Evolutionary conservation across 805 yeast genomes (phyloP), one percentile per base, ranked within the genome.

Genomic region (Ogataea minuta): DNA sequence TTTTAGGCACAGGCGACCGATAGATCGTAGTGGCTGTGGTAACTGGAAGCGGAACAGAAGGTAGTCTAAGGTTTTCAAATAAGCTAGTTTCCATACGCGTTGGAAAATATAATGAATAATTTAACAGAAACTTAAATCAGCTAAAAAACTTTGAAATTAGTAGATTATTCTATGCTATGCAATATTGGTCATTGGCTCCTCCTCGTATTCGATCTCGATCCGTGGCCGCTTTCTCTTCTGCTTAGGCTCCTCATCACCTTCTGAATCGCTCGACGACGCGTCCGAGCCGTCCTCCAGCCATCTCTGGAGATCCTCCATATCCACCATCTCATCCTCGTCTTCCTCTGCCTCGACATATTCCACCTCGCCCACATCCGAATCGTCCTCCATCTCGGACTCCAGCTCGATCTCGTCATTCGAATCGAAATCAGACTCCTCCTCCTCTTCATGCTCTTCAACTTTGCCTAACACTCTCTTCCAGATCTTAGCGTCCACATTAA

Each of bases 381-480:
- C 51, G 12, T 45, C 54, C 48, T 83, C 91, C 54, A 81, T 84
- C 41, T 81, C 81, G 34, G 76, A 75, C 30, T 67, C 67, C 12
- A 69, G 66, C 43, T 71, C 79, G 51, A 48, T 48, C 24, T 60
- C 66, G 36, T 57, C 62, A 67, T 44, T 49, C n/a, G 53, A 53
- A 31, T 46, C 52, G 24, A 42, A 40, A 47, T 84, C 91, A 53
- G 82, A 84, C 41, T 81, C 81, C 38, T 74, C 75, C 29, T 66
- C 66, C 19, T 67, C 66, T 39, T 71, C 78, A 50, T 68, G 58
- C 31, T 74, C 76, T 44, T 82, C 81, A 51, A 76, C 75, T 47
- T 69, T 74, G 45, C 90, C 89, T 69, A 93, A 76, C 16, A 93
- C 95, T 69, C 81, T 86, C 74, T 84, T 83, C 99, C 99, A 93